phyloP scores from a whole-genome alignment of 192 early-diverging fungal genomes.

The Coemansia sp. region DNA sequence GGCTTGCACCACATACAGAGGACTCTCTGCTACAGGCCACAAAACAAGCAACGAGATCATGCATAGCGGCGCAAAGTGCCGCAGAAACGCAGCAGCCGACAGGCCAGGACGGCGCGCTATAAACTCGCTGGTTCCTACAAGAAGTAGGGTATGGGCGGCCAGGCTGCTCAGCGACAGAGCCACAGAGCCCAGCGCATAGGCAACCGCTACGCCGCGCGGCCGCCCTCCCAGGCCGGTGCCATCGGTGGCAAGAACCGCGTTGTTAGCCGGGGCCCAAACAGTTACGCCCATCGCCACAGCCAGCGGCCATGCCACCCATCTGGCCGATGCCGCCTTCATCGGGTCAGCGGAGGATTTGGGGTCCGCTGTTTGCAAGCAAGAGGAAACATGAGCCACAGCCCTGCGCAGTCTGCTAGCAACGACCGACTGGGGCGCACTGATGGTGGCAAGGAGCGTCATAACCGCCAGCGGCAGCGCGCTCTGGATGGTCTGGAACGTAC shows the following conservation, averaged over 20 bases:
- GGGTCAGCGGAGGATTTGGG: not conserved
- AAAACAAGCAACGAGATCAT: slow-evolving; percentile 28
- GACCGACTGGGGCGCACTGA: not conserved
- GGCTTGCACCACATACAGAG: slow-evolving; percentile 18
- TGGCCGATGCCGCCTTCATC: not conserved
- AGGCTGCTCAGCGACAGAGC: slow-evolving; percentile 15
- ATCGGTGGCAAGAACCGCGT: slow-evolving; percentile 7
- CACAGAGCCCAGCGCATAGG: slow-evolving; percentile 6
- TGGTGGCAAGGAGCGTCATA: slow-evolving; percentile 2
- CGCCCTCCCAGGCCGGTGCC: not conserved
- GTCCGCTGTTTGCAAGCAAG: not conserved
- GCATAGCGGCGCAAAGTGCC: slow-evolving; percentile 40
- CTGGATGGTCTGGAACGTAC: slow-evolving; percentile 26
- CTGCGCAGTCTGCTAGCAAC: not conserved
- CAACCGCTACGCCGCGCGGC: not conserved
- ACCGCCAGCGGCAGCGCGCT: slow-evolving; percentile 22
- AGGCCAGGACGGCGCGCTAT: slow-evolving; percentile 12
- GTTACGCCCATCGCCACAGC: slow-evolving; percentile 8
- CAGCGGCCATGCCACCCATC: slow-evolving; percentile 1
- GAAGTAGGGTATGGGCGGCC: slow-evolving; percentile 12
- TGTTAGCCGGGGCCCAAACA: slow-evolving; percentile 27
- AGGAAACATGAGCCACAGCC: not conserved
- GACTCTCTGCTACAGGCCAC: slow-evolving; percentile 37
- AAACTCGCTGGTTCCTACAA: slow-evolving; percentile 9
- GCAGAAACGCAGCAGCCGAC: slow-evolving; percentile 23